Base-by-base conservation (phyloP, 345 rosid genomes). In the Punica granatum region DNA sequence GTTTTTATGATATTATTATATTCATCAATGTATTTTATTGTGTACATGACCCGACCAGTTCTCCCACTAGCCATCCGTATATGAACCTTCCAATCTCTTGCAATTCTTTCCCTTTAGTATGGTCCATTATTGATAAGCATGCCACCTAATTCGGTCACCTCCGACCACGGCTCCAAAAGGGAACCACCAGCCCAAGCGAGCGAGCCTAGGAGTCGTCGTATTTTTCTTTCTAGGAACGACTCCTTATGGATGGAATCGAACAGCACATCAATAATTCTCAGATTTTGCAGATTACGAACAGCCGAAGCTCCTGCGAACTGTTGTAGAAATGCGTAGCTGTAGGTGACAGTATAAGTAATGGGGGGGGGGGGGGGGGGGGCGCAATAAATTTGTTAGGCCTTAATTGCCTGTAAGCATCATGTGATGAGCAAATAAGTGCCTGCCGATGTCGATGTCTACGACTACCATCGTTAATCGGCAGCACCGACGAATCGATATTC, bases 11-110 rank as follows among this genome's bases (percentile, higher is more conserved):
- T 66, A 53, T 63, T 25, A 70, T 68, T 2, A 60, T 25, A 54
- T 37, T 68, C 60, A 69, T 61, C 66, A 69, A 67, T 75, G 74
- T 65, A 37, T 79, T 76, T 75, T 69, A 76, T 73, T 75, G 76
- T 75, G 68, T 71, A 74, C 80, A 64, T 58, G 66, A 49, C 60
- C n/a, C 66, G 30, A 54, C 49, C 46, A 9, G 43, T 63, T 2
- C 2, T 42, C 46, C 62, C 68, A 48, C n/a, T 26, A 36, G 62
- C 54, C 64, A 64, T 67, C 36, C 53, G 42, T 37, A 63, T 54
- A 2, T 59, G 35, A 37, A 39, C 42, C n/a, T 63, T 31, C 35
- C 11, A 15, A n/a, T n/a, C n/a, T 19, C 26, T 53, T 25, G 4
- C 19, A 18, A 15, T 6, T 23, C 13, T 46, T 15, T 48, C 23